phyloP scores from a whole-genome alignment of 176 grass and related monocot genomes.

The Cenchrus americanus region DNA sequence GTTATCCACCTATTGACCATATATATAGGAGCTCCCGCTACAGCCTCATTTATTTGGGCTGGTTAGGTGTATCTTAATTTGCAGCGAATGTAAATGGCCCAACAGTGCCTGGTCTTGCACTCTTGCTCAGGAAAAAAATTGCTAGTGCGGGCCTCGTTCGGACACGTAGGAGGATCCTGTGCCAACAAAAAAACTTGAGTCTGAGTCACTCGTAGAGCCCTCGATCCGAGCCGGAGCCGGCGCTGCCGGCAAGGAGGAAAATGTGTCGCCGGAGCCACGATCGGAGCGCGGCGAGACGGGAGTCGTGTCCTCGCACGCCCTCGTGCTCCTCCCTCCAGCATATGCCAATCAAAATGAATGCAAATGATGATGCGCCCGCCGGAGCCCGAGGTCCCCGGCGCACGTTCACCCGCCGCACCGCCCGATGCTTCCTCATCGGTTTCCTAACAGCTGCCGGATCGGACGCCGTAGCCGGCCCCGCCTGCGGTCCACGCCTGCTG shows the following conservation, averaged over 20 bases:
- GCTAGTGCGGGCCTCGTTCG: too few relatives aligned
- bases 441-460: background rate
- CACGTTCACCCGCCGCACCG: constrained; percentile 28
- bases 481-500: background rate
- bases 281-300: background rate
- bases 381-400: constrained; percentile 34
- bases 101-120: too few relatives aligned
- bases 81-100: too few relatives aligned
- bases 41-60: too few relatives aligned
- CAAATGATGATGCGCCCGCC: constrained; percentile 43
- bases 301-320: constrained; percentile 17
- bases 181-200: background rate
- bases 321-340: constrained; percentile 15
- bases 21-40: too few relatives aligned
- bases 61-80: too few relatives aligned
- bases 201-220: background rate
- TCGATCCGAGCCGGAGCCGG: background rate
- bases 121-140: too few relatives aligned
- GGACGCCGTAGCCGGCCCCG: background rate
- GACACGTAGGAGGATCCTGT: too few relatives aligned
- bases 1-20: too few relatives aligned
- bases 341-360: background rate
- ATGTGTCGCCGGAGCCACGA: constrained; percentile 16
- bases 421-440: background rate
- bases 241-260: constrained; percentile 28